Evolutionary conservation across 2,329 filamentous ascomycete species (phyloP).

Genomic region (Sphaceloma murrayae): DNA sequence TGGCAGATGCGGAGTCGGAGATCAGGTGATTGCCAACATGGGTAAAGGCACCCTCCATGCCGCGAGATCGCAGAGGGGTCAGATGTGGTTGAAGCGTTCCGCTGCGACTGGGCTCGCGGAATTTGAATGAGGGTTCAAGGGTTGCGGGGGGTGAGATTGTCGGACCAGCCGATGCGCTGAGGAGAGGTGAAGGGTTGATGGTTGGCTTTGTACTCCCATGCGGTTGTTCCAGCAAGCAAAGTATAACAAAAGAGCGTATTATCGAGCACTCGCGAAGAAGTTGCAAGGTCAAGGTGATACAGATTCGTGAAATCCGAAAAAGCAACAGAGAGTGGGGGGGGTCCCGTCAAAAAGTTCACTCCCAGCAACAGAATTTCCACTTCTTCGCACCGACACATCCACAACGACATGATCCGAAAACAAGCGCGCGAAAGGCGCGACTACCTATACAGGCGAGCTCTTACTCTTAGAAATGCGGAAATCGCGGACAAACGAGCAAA

Average conservation of each 20-base stretch:
- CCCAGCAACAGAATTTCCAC: too few species aligned
- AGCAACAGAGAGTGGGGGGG: too few species aligned
- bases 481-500: constrained; percentile 86
- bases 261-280: too few species aligned
- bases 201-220: constrained; percentile 12
- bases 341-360: too few species aligned
- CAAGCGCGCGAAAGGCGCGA: constrained; percentile 72
- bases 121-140: constrained; percentile 1
- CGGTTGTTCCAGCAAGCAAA: background rate
- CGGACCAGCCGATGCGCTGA: constrained; percentile 8
- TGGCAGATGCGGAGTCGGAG: constrained; percentile 73
- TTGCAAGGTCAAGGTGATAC: too few species aligned
- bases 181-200: constrained; percentile 5
- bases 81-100: background rate
- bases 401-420: constrained; percentile 46
- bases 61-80: constrained; percentile 11
- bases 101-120: background rate
- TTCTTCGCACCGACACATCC: too few species aligned
- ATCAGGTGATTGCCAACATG: constrained; percentile 80
- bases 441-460: constrained; percentile 82
- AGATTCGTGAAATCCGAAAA: too few species aligned
- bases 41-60: constrained; percentile 80
- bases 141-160: constrained; percentile 1
- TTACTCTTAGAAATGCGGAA: constrained; percentile 81
- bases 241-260: constrained; percentile 2